Conservation (phyloP, 345 rosid species). For the Salix suchowensis region DNA sequence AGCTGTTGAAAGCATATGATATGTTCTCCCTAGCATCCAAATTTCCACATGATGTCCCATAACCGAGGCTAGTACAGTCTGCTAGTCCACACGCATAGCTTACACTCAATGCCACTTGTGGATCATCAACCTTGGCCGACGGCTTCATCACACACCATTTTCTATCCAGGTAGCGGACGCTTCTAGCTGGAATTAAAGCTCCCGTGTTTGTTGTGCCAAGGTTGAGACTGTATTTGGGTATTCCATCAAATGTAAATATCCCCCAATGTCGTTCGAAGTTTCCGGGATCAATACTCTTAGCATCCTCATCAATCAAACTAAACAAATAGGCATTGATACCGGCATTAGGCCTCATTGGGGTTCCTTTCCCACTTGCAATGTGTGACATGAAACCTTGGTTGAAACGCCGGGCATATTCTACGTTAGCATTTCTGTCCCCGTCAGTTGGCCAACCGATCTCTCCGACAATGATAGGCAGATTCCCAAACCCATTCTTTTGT, state of each 20-base stretch:
- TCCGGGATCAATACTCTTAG: conserved; percentile 66
- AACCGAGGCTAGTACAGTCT: conserved; percentile 86
- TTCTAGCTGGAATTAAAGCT: conserved; percentile 47
- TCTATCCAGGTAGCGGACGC: conserved; percentile 39
- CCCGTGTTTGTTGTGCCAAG: conserved; percentile 79
- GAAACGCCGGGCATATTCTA: conserved; percentile 53
- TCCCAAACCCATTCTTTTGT: conserved; percentile 72
- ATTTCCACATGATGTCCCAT: conserved; percentile 73
- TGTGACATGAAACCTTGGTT: conserved; percentile 73
- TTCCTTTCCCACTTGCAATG: conserved; percentile 53
- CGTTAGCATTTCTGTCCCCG: conserved; percentile 59
- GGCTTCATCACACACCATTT: conserved; percentile 87
- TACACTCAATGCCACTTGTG: conserved; percentile 55
- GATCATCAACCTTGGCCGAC: conserved; percentile 57
- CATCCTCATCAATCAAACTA: conserved; percentile 76
- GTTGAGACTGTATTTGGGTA: conserved; percentile 58
- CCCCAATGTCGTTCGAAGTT: conserved; percentile 47
- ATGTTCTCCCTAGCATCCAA: conserved; percentile 58
- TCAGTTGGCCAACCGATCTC: conserved; percentile 97
- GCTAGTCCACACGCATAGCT: conserved; percentile 76
- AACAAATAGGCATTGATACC: conserved; percentile 65
- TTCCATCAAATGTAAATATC: conserved; percentile 30
- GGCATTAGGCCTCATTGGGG: conserved; percentile 55
- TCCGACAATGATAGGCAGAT: conserved; percentile 67
- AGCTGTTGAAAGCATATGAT: conserved; percentile 88